A percentile compares a stretch with the other conserved stretches of the same genome.
Evolutionary conservation across 176 grass and related monocot genomes (phyloP).

Genomic region (Carex myosuroides): DNA sequence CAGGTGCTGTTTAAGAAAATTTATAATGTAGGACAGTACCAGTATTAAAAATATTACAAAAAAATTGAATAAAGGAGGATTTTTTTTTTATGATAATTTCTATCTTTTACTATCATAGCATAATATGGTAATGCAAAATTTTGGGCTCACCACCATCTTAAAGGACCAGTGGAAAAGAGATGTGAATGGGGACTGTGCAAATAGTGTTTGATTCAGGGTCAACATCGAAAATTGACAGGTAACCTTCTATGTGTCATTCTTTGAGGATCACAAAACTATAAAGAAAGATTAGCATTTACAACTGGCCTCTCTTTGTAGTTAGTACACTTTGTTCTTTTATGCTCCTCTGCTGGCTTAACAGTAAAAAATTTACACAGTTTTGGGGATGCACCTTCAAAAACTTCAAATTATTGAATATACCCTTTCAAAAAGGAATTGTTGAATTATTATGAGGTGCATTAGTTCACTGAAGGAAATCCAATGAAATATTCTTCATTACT

Average conservation of each 20-base stretch:
- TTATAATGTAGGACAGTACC: not conserved
- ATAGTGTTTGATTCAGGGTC: conserved; percentile 15
- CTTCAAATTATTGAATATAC: not conserved
- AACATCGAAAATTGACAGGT: conserved; percentile 4
- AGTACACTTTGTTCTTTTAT: conserved; percentile 3
- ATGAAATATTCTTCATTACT: not conserved
- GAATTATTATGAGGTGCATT: not conserved
- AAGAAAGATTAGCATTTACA: conserved; percentile 8
- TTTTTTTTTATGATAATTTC: not conserved
- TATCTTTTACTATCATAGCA: not conserved
- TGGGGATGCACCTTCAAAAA: not conserved
- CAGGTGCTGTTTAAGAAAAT: not conserved
- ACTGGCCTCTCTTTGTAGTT: not conserved
- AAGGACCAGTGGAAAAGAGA: not conserved
- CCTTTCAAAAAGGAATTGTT: not conserved
- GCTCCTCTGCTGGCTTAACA: not conserved
- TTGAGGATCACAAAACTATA: not conserved
- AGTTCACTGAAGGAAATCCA: not conserved
- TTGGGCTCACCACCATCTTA: not conserved
- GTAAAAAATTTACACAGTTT: not conserved
- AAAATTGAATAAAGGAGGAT: not conserved
- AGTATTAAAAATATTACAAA: not conserved
- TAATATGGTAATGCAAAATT: not conserved
- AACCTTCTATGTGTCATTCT: conserved; percentile 6
- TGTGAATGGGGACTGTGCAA: not conserved